Base-by-base conservation (phyloP, 148 eudicot species). In the Fagopyrum esculentum region DNA sequence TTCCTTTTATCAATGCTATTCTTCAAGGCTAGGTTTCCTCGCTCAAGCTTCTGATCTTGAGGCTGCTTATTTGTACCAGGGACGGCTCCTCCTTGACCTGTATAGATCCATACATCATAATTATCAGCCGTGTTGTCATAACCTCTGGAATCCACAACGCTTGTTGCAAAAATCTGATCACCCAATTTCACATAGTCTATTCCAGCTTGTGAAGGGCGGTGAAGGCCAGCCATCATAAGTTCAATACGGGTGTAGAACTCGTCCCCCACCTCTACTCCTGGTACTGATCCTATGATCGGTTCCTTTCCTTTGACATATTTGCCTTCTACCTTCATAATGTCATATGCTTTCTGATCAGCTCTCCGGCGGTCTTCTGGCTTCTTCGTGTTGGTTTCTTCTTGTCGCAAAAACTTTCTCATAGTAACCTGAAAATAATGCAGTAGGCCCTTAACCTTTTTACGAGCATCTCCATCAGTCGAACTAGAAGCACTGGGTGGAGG, bases 251-350 rank as follows among this genome's bases (percentile, higher is more conserved):
- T 91, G 51, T 86, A 87, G 78, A 94, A 94, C 81, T 89, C 86
- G 40, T 94, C 97, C 11, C 98, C 98, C 40, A 94, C 90, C 84
- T 89, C 93, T 75, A 94, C 89, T 64, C 97, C 98, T 3, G 97
- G 95, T 52, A 94, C 87, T 70, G 77, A 57, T 76, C 97, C 98
- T 11, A 87, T 6, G 46, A 55, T 70, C 22, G 72, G 59, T 59
- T 82, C 77, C 7, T 74, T 79, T 12, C 83, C 40, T 35, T 35
- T 85, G 4, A 88, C 81, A 76, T 83, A 88, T 84, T 84, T 89
- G 45, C 84, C 87, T 73, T 74, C 74, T 3, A 60, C 81, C 82
- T 83, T 93, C 29, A 93, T 61, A 45, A 81, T 81, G 45, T 77
- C 72, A 30, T 85, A 77, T 2, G 94, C 90, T 5, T 6, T 9